Percentiles rank a stretch among this genome's conserved stretches.
phyloP scores from a whole-genome alignment of 2,329 filamentous ascomycete species.

The Cytospora chrysosperma region DNA sequence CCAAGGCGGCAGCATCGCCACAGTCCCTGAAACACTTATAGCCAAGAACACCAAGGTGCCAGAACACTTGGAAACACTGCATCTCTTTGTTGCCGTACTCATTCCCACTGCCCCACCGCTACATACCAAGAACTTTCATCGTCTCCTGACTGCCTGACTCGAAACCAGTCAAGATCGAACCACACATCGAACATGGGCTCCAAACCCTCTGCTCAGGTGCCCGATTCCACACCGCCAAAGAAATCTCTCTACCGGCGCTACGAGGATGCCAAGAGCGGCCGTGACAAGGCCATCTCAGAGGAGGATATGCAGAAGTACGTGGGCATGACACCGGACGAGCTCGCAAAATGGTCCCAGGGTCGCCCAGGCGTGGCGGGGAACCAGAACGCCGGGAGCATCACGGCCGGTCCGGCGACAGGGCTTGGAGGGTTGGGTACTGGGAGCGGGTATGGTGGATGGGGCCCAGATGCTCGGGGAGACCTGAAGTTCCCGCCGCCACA shows the following conservation, averaged over 20 bases:
- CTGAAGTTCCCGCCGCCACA: slow-evolving; percentile 12
- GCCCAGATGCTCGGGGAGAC: slow-evolving; percentile 4
- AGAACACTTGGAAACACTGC: neutral
- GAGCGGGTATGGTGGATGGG: slow-evolving; percentile 19
- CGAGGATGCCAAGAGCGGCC: slow-evolving; percentile 26
- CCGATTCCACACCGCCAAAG: neutral
- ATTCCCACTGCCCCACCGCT: neutral
- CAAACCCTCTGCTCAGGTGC: neutral
- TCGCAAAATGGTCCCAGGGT: slow-evolving; percentile 15
- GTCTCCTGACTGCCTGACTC: no score
- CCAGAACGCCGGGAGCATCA: slow-evolving; percentile 19
- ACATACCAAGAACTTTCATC: neutral
- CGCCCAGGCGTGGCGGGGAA: slow-evolving; percentile 19
- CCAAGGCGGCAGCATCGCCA: neutral
- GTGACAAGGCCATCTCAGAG: slow-evolving; percentile 28
- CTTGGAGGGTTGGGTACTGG: slow-evolving; percentile 21
- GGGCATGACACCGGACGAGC: slow-evolving; percentile 19
- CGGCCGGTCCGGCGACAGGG: slow-evolving; percentile 14
- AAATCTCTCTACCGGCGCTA: slow-evolving; percentile 29
- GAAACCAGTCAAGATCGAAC: neutral
- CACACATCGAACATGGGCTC: neutral
- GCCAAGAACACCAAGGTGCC: neutral
- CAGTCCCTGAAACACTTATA: neutral
- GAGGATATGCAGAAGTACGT: slow-evolving; percentile 24
- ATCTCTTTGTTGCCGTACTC: neutral